Base-by-base conservation (phyloP, 2,329 filamentous ascomycete genomes). In the Tricladium varicosporioides region DNA sequence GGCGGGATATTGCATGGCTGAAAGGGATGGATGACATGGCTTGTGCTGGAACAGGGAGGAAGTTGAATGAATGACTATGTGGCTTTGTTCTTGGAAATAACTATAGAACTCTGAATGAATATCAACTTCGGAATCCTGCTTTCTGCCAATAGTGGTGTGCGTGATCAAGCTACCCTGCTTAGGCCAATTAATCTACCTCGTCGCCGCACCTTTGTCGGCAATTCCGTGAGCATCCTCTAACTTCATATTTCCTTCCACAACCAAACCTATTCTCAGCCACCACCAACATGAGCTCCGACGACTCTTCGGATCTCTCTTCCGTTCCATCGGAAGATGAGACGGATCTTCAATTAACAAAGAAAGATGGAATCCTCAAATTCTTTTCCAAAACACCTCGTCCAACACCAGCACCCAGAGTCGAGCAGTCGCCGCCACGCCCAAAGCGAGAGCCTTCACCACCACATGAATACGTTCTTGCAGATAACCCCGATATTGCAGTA, bases 401-500 rank as follows among this genome's bases (percentile, higher is more conserved):
- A 43, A 61, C 71, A 32, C 67, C 69, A 46, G 69, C 80, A 60
- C 75, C 80, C 67, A 82, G 80, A 74, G 80, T 84, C 67, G 75
- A 79, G 53, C 54, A 67, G 43, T 83, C 85, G 65, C 85, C 87
- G 61, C 85, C 85, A 57, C 80, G 85, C 68, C 85, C 84, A 69
- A 95, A 94, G 79, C 82, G 93, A 71, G 86, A 88, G 57, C 87
- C 91, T 16, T 97, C 92, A 64, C 93, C 93, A 65, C 87, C 91
- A 8, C 93, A 97, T 73, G 91, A 96, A 79, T 90, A 88, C 74
- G 87, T 91, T 27, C 79, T 97, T 56, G 91, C 91, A 60, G 93
- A 97, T 72, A 96, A 96, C 73, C 83, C 89, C 61, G 89, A 94
- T 70, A 92, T 97, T 76, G 89, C 93, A 66, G 92, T 97, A 82